Conservation (phyloP, 2,329 filamentous ascomycete genomes). For the Exophiala sideris region DNA sequence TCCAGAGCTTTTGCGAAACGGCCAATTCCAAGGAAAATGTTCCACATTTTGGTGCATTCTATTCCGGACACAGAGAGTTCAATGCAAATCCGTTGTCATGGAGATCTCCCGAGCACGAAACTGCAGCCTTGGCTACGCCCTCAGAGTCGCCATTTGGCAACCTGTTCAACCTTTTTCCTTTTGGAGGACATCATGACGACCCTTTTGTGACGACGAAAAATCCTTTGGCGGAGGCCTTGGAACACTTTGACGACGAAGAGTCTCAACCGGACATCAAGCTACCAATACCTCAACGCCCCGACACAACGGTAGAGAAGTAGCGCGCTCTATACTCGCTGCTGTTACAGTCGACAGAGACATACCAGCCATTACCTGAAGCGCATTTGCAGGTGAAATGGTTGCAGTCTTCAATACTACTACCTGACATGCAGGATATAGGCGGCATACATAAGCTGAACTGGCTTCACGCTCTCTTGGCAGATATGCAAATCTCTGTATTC, state of each 20-base stretch:
- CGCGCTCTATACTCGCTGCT: background rate
- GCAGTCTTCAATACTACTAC: background rate
- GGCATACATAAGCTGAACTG: conserved; percentile 19
- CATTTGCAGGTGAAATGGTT: background rate
- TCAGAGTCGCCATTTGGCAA: conserved; percentile 20
- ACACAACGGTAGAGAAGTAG: background rate
- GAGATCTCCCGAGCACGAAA: conserved; percentile 13
- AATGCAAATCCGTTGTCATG: conserved; percentile 20
- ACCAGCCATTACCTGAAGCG: background rate
- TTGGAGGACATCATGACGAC: conserved; percentile 12
- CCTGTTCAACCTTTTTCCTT: conserved; percentile 18
- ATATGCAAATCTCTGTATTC: conserved; percentile 22
- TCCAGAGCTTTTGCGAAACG: conserved; percentile 14
- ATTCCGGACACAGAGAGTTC: background rate
- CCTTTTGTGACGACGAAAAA: conserved; percentile 23
- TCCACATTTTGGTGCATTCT: conserved; percentile 1
- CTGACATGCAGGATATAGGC: conserved; percentile 14
- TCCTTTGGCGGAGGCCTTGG: conserved; percentile 19
- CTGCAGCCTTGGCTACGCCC: background rate
- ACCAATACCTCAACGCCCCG: background rate
- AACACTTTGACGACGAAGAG: conserved; percentile 16
- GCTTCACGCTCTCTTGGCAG: conserved; percentile 22
- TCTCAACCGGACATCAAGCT: background rate
- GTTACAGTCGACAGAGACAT: background rate
- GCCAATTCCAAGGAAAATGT: conserved; percentile 21